Evolutionary conservation across 768 basidiomycete species (phyloP).

Genomic region (Trametes gibbosa): DNA sequence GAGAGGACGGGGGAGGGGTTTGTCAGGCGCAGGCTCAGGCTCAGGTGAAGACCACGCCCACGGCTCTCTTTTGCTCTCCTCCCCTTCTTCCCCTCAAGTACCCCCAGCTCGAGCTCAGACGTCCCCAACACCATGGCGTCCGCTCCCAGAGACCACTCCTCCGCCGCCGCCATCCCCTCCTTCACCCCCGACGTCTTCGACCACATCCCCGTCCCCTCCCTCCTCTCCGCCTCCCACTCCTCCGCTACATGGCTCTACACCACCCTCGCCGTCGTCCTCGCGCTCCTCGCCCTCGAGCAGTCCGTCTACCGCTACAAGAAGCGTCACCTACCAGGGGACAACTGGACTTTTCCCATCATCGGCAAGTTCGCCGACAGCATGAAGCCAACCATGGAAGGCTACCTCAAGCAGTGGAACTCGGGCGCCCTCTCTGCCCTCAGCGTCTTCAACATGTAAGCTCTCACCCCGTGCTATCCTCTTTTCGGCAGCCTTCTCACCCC

Average conservation of each 20-base stretch:
- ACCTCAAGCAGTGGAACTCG: slow-evolving; percentile 89
- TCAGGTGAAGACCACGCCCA: too few species aligned
- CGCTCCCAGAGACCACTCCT: slow-evolving; percentile 31
- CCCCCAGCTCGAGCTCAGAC: slow-evolving; percentile 8
- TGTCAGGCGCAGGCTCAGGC: too few species aligned
- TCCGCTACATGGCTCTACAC: slow-evolving; percentile 60
- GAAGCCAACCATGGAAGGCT: slow-evolving; percentile 87
- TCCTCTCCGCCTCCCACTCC: slow-evolving; percentile 35
- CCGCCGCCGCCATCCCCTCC: slow-evolving; percentile 40
- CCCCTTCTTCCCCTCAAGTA: neutral
- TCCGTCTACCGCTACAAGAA: slow-evolving; percentile 88
- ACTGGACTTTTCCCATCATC: slow-evolving; percentile 96
- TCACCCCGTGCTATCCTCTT: neutral
- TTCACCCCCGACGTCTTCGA: slow-evolving; percentile 42
- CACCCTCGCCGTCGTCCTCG: slow-evolving; percentile 60
- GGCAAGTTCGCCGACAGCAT: slow-evolving; percentile 94
- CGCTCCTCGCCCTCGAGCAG: slow-evolving; percentile 86
- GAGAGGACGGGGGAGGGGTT: slow-evolving; percentile 5
- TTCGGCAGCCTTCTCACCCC: slow-evolving; percentile 15
- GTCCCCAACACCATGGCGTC: slow-evolving; percentile 32
- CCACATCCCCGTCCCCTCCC: slow-evolving; percentile 47
- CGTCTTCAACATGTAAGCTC: slow-evolving; percentile 90
- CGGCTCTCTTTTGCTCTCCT: too few species aligned
- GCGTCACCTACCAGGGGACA: slow-evolving; percentile 77
- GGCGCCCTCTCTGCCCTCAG: slow-evolving; percentile 86